These are phyloP conservation scores for Oryza officinalis DNA, from an alignment of 176 grass and related monocot species.

Conservation along the genomic window DNA sequence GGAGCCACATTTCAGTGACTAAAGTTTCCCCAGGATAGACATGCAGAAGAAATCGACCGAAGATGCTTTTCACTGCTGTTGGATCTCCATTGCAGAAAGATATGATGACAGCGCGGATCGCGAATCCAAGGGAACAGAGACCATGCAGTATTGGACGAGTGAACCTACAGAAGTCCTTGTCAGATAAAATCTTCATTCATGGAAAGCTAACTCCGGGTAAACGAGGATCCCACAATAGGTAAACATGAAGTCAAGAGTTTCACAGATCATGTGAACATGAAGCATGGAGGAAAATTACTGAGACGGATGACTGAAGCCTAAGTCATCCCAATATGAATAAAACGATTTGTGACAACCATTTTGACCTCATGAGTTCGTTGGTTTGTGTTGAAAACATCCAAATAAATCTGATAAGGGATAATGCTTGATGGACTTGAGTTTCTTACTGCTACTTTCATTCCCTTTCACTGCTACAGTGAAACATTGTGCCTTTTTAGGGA, in stretches of 20 bases:
- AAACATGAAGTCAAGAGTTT: background rate
- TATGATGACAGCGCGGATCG: slow-evolving; percentile 70
- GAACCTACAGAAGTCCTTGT: slow-evolving; percentile 52
- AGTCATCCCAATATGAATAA: background rate
- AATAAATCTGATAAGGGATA: background rate
- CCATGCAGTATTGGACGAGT: slow-evolving; percentile 83
- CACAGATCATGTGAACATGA: background rate
- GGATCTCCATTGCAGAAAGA: slow-evolving; percentile 74
- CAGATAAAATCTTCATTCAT: slow-evolving; percentile 29
- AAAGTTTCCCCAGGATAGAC: slow-evolving; percentile 82
- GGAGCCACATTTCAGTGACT: slow-evolving; percentile 84
- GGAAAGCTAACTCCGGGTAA: slow-evolving; percentile 18
- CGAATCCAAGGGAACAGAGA: slow-evolving; percentile 77
- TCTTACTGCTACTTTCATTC: background rate
- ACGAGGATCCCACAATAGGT: background rate
- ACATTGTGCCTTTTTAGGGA: background rate
- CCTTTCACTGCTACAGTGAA: background rate
- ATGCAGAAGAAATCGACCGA: slow-evolving; percentile 77
- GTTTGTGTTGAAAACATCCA: background rate
- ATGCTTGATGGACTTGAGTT: background rate
- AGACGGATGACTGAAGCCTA: background rate
- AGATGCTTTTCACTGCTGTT: slow-evolving; percentile 59
- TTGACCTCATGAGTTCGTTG: background rate
- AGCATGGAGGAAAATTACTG: background rate
- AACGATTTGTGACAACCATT: background rate